Conservation (phyloP, 495 filamentous ascomycete species). For the Eremomyces bilateralis region DNA sequence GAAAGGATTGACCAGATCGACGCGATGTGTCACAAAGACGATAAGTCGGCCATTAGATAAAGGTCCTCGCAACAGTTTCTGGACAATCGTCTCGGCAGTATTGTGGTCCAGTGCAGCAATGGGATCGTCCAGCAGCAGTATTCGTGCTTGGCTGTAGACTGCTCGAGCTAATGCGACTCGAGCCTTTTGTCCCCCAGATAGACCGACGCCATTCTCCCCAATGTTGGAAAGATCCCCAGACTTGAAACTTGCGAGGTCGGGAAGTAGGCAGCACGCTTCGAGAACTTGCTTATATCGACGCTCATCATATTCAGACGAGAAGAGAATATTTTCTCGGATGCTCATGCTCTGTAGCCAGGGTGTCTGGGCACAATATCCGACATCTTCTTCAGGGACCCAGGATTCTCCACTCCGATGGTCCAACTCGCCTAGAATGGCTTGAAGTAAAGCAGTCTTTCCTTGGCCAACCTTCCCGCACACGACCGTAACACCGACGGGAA, state of each 20-base stretch:
- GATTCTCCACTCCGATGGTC: conserved; percentile 39
- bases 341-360: conserved; percentile 90
- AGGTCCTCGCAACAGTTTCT: conserved; percentile 41
- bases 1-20: conserved; percentile 38
- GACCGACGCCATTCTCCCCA: conserved; percentile 21
- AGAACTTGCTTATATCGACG: conserved; percentile 26
- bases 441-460: conserved; percentile 62
- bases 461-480: conserved; percentile 52
- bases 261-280: conserved; percentile 18
- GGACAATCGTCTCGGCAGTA: conserved; percentile 51
- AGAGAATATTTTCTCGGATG: conserved; percentile 67
- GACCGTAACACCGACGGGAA: conserved; percentile 43
- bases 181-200: conserved; percentile 21
- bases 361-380: conserved; percentile 65
- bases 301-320: conserved; percentile 48
- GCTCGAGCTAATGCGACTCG: conserved; percentile 21
- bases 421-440: conserved; percentile 59
- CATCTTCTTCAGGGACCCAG: conserved; percentile 37
- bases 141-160: conserved; percentile 17
- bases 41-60: conserved; percentile 38
- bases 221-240: conserved; percentile 20
- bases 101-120: conserved; percentile 37
- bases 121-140: conserved; percentile 21
- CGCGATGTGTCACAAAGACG: conserved; percentile 62
- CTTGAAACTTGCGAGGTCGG: conserved; percentile 19